Conservation (phyloP, 2,329 filamentous ascomycete genomes). For the Cladophialophora exuberans region DNA sequence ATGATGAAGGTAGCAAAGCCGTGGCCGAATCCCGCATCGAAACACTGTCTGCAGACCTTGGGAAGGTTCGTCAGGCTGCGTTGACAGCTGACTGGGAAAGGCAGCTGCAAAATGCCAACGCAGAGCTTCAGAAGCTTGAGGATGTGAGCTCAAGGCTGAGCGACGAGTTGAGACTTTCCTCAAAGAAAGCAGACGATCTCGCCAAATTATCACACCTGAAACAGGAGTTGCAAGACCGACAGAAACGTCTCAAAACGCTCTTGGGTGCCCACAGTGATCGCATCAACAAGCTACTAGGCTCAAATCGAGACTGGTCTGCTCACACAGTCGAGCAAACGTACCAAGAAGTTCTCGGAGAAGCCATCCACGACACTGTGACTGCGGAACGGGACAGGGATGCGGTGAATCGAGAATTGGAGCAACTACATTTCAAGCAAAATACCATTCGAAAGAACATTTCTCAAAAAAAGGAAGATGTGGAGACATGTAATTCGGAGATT, state of each 20-base stretch:
- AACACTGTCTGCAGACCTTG: conserved; percentile 67
- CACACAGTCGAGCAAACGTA: conserved; percentile 72
- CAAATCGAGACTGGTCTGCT: conserved; percentile 65
- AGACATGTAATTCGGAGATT: conserved; percentile 65
- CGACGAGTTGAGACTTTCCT: conserved; percentile 81
- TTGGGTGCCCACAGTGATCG: conserved; percentile 72
- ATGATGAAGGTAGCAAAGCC: conserved; percentile 84
- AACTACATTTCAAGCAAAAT: conserved; percentile 73
- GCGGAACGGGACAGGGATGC: conserved; percentile 72
- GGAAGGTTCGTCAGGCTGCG: conserved; percentile 65
- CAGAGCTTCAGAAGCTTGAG: conserved; percentile 70
- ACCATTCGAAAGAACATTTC: conserved; percentile 66
- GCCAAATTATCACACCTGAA: conserved; percentile 82
- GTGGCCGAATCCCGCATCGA: conserved; percentile 73
- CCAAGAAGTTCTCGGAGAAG: conserved; percentile 56
- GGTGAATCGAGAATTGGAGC: conserved; percentile 71
- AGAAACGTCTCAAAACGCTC: conserved; percentile 77
- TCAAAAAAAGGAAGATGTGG: conserved; percentile 65
- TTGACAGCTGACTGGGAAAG: conserved; percentile 69
- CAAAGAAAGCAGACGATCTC: conserved; percentile 76
- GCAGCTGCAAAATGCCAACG: conserved; percentile 68
- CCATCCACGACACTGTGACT: conserved; percentile 57
- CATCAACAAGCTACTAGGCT: conserved; percentile 66
- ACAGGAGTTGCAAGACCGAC: conserved; percentile 75
- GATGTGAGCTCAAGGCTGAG: conserved; percentile 72